Percentiles rank a stretch among this genome's conserved stretches.
These are phyloP conservation scores for Ophiostoma fasciatum DNA, from an alignment of 2,329 filamentous ascomycete species.

Conservation along the genomic window DNA sequence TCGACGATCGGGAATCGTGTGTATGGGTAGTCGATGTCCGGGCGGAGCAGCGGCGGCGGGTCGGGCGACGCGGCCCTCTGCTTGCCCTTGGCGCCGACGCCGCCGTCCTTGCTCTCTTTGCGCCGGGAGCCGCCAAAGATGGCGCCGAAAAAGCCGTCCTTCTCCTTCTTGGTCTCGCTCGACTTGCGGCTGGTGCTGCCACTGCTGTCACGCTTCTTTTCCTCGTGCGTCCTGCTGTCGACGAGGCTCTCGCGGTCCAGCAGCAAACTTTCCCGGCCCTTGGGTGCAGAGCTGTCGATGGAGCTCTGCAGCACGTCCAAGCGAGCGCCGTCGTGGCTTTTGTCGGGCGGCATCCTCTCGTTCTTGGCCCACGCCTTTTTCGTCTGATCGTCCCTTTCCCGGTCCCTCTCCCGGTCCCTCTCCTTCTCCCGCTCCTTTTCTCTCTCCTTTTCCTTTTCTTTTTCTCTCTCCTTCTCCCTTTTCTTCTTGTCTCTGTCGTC, in stretches of 20 bases:
- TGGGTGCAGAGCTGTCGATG: conserved; percentile 52
- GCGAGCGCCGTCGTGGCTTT: conserved; percentile 61
- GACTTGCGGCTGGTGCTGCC: conserved; percentile 63
- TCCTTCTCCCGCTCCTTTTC: conserved; percentile 54
- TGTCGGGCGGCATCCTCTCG: conserved; percentile 27
- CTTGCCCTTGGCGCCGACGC: conserved; percentile 59
- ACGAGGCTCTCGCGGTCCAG: conserved; percentile 65
- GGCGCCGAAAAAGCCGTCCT: conserved; percentile 84
- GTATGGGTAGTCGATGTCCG: conserved; percentile 93
- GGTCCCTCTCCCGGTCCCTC: conserved; percentile 52
- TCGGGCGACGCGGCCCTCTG: conserved; percentile 70
- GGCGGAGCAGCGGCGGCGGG: conserved; percentile 53
- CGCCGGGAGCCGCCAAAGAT: conserved; percentile 86
- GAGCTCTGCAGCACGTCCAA: conserved; percentile 79
- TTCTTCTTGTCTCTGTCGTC: conserved; percentile 63
- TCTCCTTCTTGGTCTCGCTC: conserved; percentile 71
- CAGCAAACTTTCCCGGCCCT: conserved; percentile 68
- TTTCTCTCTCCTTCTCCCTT: conserved; percentile 40
- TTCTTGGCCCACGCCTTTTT: conserved; percentile 51
- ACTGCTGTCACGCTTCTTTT: conserved; percentile 65
- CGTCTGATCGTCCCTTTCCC: conserved; percentile 42
- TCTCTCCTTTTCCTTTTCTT: conserved; percentile 57
- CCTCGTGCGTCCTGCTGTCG: conserved; percentile 59
- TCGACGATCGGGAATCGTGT: conserved; percentile 89
- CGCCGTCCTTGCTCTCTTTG: conserved; percentile 61